These are phyloP conservation scores for Ustilago loliicola DNA, from an alignment of 1,284 basidiomycete genomes.

Conservation along the genomic window DNA sequence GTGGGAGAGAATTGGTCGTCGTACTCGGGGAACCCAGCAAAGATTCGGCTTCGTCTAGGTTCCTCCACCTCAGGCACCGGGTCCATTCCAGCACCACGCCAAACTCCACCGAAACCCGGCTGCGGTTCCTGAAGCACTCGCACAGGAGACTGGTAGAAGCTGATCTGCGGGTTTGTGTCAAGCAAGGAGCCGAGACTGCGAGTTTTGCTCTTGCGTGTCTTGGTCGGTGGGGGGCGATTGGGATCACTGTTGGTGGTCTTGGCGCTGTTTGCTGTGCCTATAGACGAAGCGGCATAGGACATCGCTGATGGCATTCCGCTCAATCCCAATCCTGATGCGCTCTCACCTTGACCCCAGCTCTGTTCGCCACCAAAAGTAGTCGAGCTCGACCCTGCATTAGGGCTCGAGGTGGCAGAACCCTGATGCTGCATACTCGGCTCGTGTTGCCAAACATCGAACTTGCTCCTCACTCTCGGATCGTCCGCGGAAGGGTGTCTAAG, in stretches of 20 bases:
- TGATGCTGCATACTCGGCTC: constrained; percentile 47
- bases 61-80: constrained; percentile 26
- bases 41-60: constrained; percentile 32
- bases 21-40: constrained; percentile 15
- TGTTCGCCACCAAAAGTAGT: constrained; percentile 16
- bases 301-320: constrained; percentile 24
- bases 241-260: constrained; percentile 38
- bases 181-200: constrained; percentile 43
- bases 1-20: neutral
- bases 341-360: constrained; percentile 14
- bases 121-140: constrained; percentile 30
- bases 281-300: constrained; percentile 38
- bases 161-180: constrained; percentile 45
- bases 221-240: constrained; percentile 32
- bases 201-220: constrained; percentile 37
- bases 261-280: constrained; percentile 23
- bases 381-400: constrained; percentile 21
- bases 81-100: constrained; percentile 18
- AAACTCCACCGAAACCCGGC: constrained; percentile 11
- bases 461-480: constrained; percentile 19
- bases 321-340: neutral
- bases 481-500: constrained; percentile 28
- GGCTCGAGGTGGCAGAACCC: constrained; percentile 19
- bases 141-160: constrained; percentile 55
- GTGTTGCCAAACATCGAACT: constrained; percentile 55